Evolutionary conservation across 805 yeast species (phyloP).

Genomic region (Kluyveromyces dobzhanskii): DNA sequence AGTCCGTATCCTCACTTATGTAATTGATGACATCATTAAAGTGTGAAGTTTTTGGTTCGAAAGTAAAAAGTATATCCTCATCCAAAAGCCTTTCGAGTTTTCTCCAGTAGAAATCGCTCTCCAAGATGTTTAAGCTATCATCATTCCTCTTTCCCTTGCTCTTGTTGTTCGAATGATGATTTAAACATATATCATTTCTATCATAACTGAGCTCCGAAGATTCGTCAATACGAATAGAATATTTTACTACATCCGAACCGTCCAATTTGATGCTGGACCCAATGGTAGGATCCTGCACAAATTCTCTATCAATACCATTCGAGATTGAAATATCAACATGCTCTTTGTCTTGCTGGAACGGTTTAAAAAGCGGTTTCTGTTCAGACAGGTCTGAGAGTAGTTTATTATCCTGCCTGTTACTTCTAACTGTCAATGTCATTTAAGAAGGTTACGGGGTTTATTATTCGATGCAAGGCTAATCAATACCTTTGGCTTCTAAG

Average conservation of each 20-base stretch:
- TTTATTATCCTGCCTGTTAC: not conserved
- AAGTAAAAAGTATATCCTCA: not conserved
- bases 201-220: not conserved
- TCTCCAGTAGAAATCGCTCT: not conserved
- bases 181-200: not conserved
- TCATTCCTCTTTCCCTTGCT: not conserved
- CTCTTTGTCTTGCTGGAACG: slow-evolving; percentile 1
- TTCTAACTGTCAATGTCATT: not conserved
- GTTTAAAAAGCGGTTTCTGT: not conserved
- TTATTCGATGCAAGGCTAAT: too few relatives aligned
- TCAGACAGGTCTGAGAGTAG: not conserved
- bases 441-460: too few relatives aligned
- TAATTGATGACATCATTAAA: not conserved
- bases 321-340: not conserved
- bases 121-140: not conserved
- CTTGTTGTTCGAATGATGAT: not conserved
- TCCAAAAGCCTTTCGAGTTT: not conserved
- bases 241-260: slow-evolving; percentile 1
- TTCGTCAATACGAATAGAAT: not conserved
- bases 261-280: slow-evolving; percentile 4
- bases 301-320: not conserved
- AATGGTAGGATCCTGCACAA: slow-evolving; percentile 1
- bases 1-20: not conserved
- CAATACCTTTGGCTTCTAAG: too few relatives aligned
- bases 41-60: not conserved